Base-by-base conservation (phyloP, 2,329 filamentous ascomycete genomes). In the Nemania abortiva region DNA sequence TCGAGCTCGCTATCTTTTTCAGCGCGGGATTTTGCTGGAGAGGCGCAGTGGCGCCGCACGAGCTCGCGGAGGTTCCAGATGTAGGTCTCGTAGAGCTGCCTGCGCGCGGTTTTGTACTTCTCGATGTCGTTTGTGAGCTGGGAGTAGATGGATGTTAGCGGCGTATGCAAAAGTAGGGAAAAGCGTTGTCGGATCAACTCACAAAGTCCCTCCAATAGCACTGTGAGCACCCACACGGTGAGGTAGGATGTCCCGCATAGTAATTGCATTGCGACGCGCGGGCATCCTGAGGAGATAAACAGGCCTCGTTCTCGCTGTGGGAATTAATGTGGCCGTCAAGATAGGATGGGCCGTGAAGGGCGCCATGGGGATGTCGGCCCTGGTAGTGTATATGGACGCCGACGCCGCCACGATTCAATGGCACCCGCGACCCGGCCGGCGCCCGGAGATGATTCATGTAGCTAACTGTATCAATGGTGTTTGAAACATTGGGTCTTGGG, bases 141-240 rank as follows among this genome's bases (percentile, higher is more conserved):
- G n/a, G n/a, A n/a, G n/a, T n/a, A 10, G 27, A 18, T 11, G 13
- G 7, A 31, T 63, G 63, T 73, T 54, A 70, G 56, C 15, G 11
- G 6, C n/a, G 27, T 20, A 10, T n/a, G 7, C 1, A 10, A 37
- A 56, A 11, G 7, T 9, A 31, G 20, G 37, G 52, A 24, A 15
- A 10, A 2, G 55, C 20, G 18, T 20, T 24, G 20, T 47, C 39
- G 1, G 24, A 10, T 34, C n/a, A 37, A 20, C 75, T 61, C 64
- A 76, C 75, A 61, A 75, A 75, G 29, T 72, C 73, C 49, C 67
- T 72, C 60, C 73, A 75, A 49, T 75, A 75, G 10, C 74, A 76
- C 37, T 72, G 68, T 6, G 72, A 60, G 53, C 75, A 76, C 57
- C 71, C 75, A 58, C 73, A 76, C 7, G 47, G 60, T 39, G 52